Percentiles rank a stretch among this genome's conserved stretches.
These are phyloP conservation scores for Xeromyces bisporus DNA, from an alignment of 495 filamentous ascomycete genomes.

Conservation along the genomic window DNA sequence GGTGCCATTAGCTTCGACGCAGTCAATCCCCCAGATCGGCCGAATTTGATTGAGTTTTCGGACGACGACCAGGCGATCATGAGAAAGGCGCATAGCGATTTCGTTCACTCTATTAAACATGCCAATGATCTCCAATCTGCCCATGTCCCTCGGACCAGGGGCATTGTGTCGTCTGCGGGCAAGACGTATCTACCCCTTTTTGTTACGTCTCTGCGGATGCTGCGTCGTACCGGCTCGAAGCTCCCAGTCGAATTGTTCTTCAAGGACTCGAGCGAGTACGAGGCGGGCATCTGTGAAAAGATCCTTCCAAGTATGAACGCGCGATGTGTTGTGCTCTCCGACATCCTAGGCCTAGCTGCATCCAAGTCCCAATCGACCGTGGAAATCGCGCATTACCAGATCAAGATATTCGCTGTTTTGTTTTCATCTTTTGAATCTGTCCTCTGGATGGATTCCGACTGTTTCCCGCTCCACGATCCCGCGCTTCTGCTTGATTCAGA, in stretches of 20 bases:
- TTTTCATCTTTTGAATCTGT: constrained; percentile 35
- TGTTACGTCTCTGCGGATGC: constrained; percentile 25
- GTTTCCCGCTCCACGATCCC: constrained; percentile 26
- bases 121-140: constrained; percentile 8
- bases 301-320: constrained; percentile 25
- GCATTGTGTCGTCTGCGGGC: constrained; percentile 29
- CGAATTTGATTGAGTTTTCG: constrained; percentile 7
- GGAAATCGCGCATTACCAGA: constrained; percentile 25
- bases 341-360: constrained; percentile 8
- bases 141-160: constrained; percentile 16
- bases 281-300: constrained; percentile 25
- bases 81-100: constrained; percentile 14
- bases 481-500: constrained; percentile 20
- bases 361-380: neutral
- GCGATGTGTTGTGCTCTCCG: constrained; percentile 23
- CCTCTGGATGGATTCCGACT: constrained; percentile 37
- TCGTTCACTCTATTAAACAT: constrained; percentile 12
- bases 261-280: constrained; percentile 20
- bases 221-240: constrained; percentile 28
- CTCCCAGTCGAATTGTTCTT: constrained; percentile 36
- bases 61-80: constrained; percentile 9
- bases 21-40: constrained; percentile 3
- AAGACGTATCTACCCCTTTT: constrained; percentile 16
- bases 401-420: constrained; percentile 33
- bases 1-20: constrained; percentile 7